phyloP scores from a whole-genome alignment of 2,329 filamentous ascomycete genomes.

The Colletotrichum spinosum region DNA sequence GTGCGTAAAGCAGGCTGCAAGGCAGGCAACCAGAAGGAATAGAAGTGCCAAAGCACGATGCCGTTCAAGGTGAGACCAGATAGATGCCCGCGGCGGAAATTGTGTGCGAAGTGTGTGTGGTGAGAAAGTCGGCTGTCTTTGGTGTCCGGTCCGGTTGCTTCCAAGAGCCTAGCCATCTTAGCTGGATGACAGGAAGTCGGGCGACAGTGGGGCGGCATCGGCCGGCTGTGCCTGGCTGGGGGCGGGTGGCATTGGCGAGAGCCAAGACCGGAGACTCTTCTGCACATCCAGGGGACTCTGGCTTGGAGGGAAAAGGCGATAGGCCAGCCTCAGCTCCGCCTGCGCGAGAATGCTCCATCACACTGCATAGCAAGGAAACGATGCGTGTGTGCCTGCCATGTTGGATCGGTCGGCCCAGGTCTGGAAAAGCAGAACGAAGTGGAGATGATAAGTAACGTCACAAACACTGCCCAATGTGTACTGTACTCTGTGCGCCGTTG shows the following conservation, averaged over 20 bases:
- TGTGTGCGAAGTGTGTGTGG: not conserved
- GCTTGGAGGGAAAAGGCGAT: conserved; percentile 2
- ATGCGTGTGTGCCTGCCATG: conserved; percentile 11
- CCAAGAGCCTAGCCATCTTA: conserved; percentile 8
- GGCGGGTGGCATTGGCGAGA: conserved; percentile 27
- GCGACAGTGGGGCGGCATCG: conserved; percentile 20
- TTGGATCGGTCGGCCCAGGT: conserved; percentile 19
- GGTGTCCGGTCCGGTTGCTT: not conserved
- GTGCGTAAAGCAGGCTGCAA: too few relatives aligned
- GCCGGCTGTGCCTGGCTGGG: conserved; percentile 24
- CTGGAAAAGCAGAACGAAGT: conserved; percentile 2
- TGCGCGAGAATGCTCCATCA: conserved; percentile 11
- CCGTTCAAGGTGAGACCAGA: not conserved
- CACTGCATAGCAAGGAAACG: conserved; percentile 17
- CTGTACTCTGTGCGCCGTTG: not conserved
- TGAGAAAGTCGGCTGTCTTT: conserved; percentile 6
- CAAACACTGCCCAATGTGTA: conserved; percentile 8
- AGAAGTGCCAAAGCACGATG: not conserved
- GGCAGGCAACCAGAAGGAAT: not conserved
- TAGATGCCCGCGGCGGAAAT: not conserved
- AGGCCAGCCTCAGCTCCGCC: conserved; percentile 3
- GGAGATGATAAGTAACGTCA: conserved; percentile 24
- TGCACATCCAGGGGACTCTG: conserved; percentile 24
- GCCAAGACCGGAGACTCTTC: conserved; percentile 25
- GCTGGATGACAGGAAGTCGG: conserved; percentile 12